Base-by-base conservation (phyloP, 305 asterid species). In the Solanum chacoense region DNA sequence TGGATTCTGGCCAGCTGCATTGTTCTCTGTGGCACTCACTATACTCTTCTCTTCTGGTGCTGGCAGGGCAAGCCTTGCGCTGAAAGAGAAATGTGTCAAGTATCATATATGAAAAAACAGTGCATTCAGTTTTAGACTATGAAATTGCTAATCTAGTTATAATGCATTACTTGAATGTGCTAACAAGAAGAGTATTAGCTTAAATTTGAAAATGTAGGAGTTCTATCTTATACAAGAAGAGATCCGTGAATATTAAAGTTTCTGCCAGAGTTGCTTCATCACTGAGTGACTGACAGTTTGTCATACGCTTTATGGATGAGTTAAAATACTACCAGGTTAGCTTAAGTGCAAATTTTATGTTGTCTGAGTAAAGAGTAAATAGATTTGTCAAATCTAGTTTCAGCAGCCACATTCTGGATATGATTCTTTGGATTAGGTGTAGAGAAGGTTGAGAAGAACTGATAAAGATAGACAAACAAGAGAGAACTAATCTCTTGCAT, bases 31-130 rank as follows among this genome's bases (percentile, higher is more conserved):
- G 87, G 93, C 92, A 88, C 85, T 87, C 86, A 94, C 91, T 5
- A 94, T 93, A 91, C 95, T 91, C 90, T 93, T 94, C 81, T 95
- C 98, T 88, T 92, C 98, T 67, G 99, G 97, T 91, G 98, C 98
- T 84, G 99, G 99, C 85, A 98, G 96, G 86, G 98, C 91, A 90
- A 98, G 98, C 90, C 99, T 94, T 81, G 98, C 98, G 88, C 99
- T 98, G 96, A 92, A 92, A 67, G 88, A 88, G 90, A 31, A 74
- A 85, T 65, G 55, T 84, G 75, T 63, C 59, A 50, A 22, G 36
- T 45, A 36, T 31, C 55, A 74, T 50, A 12, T 40, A 29, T 74
- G 73, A 84, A 55, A 63, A 84, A 36, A 31, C n/a, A 32, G 28
- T 55, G 74, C 87, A 29, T 55, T 84, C 45, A 55, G 13, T 84